These are phyloP conservation scores for Komagataella kurtzmanii DNA, from an alignment of 805 yeast species.

Conservation along the genomic window DNA sequence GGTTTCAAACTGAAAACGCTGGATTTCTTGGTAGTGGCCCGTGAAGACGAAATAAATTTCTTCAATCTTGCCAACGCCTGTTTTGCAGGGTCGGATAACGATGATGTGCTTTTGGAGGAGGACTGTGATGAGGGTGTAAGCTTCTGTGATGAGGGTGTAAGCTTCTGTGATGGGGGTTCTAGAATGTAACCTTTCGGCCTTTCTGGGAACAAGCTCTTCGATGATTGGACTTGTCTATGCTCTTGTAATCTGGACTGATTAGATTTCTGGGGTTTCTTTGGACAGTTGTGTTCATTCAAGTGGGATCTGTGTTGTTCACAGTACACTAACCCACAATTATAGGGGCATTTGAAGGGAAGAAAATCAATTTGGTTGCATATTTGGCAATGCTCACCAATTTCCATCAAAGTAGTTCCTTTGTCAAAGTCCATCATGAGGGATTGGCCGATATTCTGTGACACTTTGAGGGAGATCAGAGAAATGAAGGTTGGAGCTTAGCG, in stretches of 20 bases:
- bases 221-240: slow-evolving; percentile 9
- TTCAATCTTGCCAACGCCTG: slow-evolving; percentile 11
- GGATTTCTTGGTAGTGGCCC: slow-evolving; percentile 2
- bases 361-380: slow-evolving; percentile 42
- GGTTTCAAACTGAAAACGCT: background rate
- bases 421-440: slow-evolving; percentile 4
- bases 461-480: background rate
- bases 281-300: slow-evolving; percentile 18
- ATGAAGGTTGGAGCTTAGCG: background rate
- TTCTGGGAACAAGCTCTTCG: slow-evolving; percentile 38
- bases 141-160: slow-evolving; percentile 21
- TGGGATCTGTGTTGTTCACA: slow-evolving; percentile 36
- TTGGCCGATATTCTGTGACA: background rate
- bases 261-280: slow-evolving; percentile 2
- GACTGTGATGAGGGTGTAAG: slow-evolving; percentile 23
- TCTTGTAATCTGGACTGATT: slow-evolving; percentile 13
- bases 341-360: slow-evolving; percentile 38
- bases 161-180: slow-evolving; percentile 4
- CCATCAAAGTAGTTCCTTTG: slow-evolving; percentile 22
- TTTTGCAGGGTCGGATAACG: slow-evolving; percentile 5
- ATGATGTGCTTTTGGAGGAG: slow-evolving; percentile 4
- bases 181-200: slow-evolving; percentile 15
- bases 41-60: slow-evolving; percentile 8
- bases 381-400: slow-evolving; percentile 45
- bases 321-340: slow-evolving; percentile 27